Percentiles rank a stretch among this genome's conserved stretches.
phyloP scores from a whole-genome alignment of 2,329 filamentous ascomycete species.

The Fusarium redolens region DNA sequence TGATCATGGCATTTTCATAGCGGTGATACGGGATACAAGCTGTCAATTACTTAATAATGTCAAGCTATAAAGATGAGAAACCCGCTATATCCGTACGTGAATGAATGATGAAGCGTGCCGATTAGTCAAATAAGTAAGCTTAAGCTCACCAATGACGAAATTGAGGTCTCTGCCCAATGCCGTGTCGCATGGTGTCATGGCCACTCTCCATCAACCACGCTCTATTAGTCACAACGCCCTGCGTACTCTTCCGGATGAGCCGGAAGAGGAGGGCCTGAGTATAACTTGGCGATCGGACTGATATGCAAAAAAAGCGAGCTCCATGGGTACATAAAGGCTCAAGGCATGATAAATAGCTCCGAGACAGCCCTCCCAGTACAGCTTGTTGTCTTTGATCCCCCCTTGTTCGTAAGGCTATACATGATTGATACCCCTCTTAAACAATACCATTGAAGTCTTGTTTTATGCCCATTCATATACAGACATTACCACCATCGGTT shows the following conservation, averaged over 20 bases:
- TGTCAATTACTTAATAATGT: conserved; percentile 22
- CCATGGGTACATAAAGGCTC: conserved; percentile 16
- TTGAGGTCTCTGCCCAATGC: conserved; percentile 20
- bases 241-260: conserved; percentile 37
- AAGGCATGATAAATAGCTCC: conserved; percentile 37
- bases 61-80: conserved; percentile 9
- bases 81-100: background rate
- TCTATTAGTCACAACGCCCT: conserved; percentile 36
- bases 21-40: background rate
- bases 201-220: conserved; percentile 37
- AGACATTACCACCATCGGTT: background rate
- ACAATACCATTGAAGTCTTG: background rate
- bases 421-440: background rate
- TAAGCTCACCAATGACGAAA: conserved; percentile 24
- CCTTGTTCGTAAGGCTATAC: background rate
- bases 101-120: background rate
- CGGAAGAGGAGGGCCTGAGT: conserved; percentile 28
- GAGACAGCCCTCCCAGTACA: conserved; percentile 1
- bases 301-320: conserved; percentile 1
- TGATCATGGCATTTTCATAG: conserved; percentile 18
- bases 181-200: conserved; percentile 36
- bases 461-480: background rate
- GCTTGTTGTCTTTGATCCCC: background rate
- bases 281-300: conserved; percentile 17
- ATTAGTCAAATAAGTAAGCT: conserved; percentile 19